Conservation (phyloP, 2,329 filamentous ascomycete genomes). For the Emergomyces pasteurianus region DNA sequence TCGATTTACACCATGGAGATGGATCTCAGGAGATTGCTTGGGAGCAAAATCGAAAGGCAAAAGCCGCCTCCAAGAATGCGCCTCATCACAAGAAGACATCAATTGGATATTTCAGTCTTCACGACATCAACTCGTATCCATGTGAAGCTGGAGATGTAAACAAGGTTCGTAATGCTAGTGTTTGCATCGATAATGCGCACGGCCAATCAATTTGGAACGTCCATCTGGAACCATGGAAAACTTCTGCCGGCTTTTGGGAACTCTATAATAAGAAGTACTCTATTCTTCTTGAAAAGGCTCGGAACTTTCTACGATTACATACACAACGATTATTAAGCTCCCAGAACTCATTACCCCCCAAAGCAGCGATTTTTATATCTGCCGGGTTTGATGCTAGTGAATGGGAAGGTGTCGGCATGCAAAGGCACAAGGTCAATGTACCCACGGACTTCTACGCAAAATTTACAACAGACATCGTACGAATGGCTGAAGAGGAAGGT, state of each 20-base stretch:
- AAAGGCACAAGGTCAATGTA: constrained; percentile 88
- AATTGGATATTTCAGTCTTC: constrained; percentile 91
- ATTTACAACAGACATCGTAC: constrained; percentile 74
- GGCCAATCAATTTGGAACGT: constrained; percentile 94
- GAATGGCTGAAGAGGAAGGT: constrained; percentile 66
- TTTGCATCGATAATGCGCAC: constrained; percentile 90
- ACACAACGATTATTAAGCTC: constrained; percentile 49
- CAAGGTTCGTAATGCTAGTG: constrained; percentile 84
- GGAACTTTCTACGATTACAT: constrained; percentile 62
- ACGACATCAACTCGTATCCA: constrained; percentile 97
- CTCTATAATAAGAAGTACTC: constrained; percentile 72
- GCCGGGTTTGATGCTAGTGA: constrained; percentile 96
- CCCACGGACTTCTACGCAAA: constrained; percentile 93
- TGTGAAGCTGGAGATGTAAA: constrained; percentile 89
- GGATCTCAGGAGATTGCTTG: constrained; percentile 93
- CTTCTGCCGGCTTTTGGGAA: constrained; percentile 72
- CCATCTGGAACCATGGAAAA: constrained; percentile 79
- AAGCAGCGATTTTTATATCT: constrained; percentile 84
- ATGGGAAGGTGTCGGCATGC: constrained; percentile 86
- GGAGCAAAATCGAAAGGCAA: constrained; percentile 68
- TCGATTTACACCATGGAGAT: constrained; percentile 84
- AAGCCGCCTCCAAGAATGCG: constrained; percentile 54
- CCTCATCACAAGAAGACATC: constrained; percentile 67
- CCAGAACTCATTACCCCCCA: constrained; percentile 51
- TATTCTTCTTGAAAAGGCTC: constrained; percentile 67